A percentile compares a stretch with the other conserved stretches of the same genome.
Evolutionary conservation across 2,329 filamentous ascomycete genomes (phyloP).

Genomic region (Sclerotinia glacialis): DNA sequence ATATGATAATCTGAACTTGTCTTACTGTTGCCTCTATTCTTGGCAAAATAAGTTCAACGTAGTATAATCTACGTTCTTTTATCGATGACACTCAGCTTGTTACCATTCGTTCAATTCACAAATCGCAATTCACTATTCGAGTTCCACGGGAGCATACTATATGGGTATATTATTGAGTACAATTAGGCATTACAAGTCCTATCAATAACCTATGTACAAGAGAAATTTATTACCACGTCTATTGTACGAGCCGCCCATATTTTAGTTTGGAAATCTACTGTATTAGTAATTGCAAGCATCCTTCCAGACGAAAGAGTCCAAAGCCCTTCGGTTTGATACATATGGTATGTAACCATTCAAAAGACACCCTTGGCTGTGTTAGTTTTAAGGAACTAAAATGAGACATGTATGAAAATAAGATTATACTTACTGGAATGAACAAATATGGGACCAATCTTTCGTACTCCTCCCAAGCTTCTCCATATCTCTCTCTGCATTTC

Average conservation of each 20-base stretch:
- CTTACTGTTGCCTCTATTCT: too few species aligned
- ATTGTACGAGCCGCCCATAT: slow-evolving; percentile 1
- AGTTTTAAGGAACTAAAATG: background rate
- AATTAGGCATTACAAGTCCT: slow-evolving; percentile 11
- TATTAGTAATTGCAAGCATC: background rate
- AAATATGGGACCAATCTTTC: slow-evolving; percentile 76
- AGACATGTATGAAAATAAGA: background rate
- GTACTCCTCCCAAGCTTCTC: slow-evolving; percentile 78
- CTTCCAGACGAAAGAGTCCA: background rate
- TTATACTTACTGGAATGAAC: slow-evolving; percentile 65
- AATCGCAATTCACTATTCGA: background rate
- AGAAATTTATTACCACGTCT: slow-evolving; percentile 4
- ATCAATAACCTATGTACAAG: slow-evolving; percentile 16
- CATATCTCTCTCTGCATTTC: slow-evolving; percentile 74
- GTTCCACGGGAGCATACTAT: background rate
- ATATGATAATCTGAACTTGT: background rate
- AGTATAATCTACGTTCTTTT: background rate
- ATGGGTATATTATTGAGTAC: background rate
- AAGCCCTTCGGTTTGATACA: background rate
- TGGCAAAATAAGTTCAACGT: background rate
- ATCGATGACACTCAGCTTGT: background rate
- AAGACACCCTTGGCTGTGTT: slow-evolving; percentile 10
- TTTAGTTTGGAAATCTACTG: background rate
- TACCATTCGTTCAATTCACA: too few species aligned
- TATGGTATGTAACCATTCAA: background rate